Evolutionary conservation across 1,139 yeast species (phyloP).

Genomic region (Hyphopichia fennica): DNA sequence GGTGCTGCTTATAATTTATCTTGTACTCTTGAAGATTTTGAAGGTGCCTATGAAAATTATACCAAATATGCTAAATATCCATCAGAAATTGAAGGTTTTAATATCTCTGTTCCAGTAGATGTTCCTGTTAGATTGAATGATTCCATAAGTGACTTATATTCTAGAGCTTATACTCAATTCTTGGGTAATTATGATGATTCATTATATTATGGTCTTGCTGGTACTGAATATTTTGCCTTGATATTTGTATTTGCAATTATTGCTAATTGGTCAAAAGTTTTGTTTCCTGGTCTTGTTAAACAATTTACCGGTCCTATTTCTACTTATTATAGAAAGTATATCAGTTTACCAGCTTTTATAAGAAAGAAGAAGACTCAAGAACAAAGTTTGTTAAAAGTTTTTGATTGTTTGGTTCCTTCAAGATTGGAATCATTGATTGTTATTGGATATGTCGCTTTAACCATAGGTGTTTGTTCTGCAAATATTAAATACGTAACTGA

Average conservation of each 20-base stretch:
- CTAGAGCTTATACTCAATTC: slow-evolving; percentile 24
- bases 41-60: slow-evolving; percentile 17
- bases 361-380: slow-evolving; percentile 24
- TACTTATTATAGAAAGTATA: slow-evolving; percentile 26
- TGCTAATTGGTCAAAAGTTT: slow-evolving; percentile 38
- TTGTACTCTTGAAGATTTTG: slow-evolving; percentile 16
- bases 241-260: slow-evolving; percentile 41
- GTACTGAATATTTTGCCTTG: slow-evolving; percentile 50
- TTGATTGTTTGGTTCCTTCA: slow-evolving; percentile 28
- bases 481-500: slow-evolving; percentile 17
- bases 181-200: slow-evolving; percentile 39
- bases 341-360: slow-evolving; percentile 32
- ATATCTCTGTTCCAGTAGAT: slow-evolving; percentile 16
- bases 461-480: slow-evolving; percentile 35
- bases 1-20: slow-evolving; percentile 8
- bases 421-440: slow-evolving; percentile 27
- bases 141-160: slow-evolving; percentile 12
- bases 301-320: slow-evolving; percentile 21
- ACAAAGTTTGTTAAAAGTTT: slow-evolving; percentile 15
- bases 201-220: slow-evolving; percentile 48
- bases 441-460: slow-evolving; percentile 43
- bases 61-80: slow-evolving; percentile 16
- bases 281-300: slow-evolving; percentile 26
- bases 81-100: slow-evolving; percentile 21
- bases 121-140: slow-evolving; percentile 23